phyloP scores from a whole-genome alignment of 495 filamentous ascomycete genomes.

The Sabuloglossum arenarium region DNA sequence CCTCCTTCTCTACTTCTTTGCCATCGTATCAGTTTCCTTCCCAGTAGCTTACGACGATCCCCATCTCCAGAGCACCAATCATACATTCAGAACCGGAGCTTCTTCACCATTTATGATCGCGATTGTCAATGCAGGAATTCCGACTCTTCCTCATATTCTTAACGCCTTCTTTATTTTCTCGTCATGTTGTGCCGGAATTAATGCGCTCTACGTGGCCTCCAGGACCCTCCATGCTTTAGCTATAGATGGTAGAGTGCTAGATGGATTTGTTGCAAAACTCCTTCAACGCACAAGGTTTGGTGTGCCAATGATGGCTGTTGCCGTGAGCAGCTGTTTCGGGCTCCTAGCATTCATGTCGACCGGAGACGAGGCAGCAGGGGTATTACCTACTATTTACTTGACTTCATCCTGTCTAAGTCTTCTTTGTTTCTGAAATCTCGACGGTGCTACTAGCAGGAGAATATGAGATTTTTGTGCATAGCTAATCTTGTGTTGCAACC shows the following conservation, averaged over 20 bases:
- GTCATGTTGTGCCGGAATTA: slow-evolving; percentile 24
- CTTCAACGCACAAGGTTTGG: background rate
- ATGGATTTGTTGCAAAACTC: background rate
- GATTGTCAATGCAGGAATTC: slow-evolving; percentile 22
- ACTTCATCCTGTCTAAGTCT: no score
- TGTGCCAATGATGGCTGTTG: background rate
- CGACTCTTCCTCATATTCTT: slow-evolving; percentile 22
- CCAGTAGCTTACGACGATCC: slow-evolving; percentile 6
- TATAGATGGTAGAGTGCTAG: slow-evolving; percentile 18
- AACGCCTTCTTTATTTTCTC: slow-evolving; percentile 29
- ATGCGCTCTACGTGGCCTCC: slow-evolving; percentile 25
- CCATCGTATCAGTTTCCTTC: slow-evolving; percentile 21
- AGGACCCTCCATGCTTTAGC: slow-evolving; percentile 26
- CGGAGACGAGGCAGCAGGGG: background rate
- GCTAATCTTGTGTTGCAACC: no score
- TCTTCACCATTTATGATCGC: slow-evolving; percentile 23
- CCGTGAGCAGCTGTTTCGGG: background rate
- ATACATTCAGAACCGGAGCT: background rate
- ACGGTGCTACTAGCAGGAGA: no score
- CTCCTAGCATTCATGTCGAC: background rate
- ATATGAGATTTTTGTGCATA: no score
- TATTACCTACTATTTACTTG: background rate
- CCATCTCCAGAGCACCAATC: background rate
- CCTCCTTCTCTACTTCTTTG: slow-evolving; percentile 23
- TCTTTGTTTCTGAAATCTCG: no score